Conservation (phyloP, 139 green algal species). For the Chlamydomonas sp. region DNA sequence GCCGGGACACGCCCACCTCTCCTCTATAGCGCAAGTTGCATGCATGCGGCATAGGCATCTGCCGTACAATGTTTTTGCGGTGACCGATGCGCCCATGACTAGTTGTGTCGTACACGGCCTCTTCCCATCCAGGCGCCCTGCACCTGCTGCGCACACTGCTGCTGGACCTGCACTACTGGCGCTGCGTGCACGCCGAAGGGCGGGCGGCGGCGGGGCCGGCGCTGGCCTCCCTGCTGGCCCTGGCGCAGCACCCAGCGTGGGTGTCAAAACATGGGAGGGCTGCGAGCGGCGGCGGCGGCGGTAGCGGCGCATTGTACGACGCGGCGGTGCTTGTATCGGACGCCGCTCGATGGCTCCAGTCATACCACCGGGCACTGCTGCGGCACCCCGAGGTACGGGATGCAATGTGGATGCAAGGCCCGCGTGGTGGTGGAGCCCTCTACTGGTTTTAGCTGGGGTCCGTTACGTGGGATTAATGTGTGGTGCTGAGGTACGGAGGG, state of each 20-base stretch:
- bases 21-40: too few species aligned
- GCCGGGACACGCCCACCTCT: too few species aligned
- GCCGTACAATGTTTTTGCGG: too few species aligned
- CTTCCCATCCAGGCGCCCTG: not conserved
- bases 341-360: constrained; percentile 16
- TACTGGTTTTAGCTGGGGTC: too few species aligned
- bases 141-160: not conserved
- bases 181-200: constrained; percentile 7
- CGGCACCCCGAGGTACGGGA: not conserved
- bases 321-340: not conserved
- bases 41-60: too few species aligned
- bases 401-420: too few species aligned
- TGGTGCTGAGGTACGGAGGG: not conserved
- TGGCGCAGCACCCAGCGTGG: not conserved
- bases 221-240: constrained; percentile 9
- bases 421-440: too few species aligned
- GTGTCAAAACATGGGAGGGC: not conserved
- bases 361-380: constrained; percentile 10
- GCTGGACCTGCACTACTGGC: constrained; percentile 20
- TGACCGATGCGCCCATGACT: too few species aligned
- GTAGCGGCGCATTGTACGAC: not conserved
- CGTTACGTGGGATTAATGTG: too few species aligned
- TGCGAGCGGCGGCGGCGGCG: not conserved
- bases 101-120: too few species aligned
- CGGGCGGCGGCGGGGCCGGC: not conserved